phyloP scores from a whole-genome alignment of 2,329 filamentous ascomycete genomes.

The Clonostachys chloroleuca region DNA sequence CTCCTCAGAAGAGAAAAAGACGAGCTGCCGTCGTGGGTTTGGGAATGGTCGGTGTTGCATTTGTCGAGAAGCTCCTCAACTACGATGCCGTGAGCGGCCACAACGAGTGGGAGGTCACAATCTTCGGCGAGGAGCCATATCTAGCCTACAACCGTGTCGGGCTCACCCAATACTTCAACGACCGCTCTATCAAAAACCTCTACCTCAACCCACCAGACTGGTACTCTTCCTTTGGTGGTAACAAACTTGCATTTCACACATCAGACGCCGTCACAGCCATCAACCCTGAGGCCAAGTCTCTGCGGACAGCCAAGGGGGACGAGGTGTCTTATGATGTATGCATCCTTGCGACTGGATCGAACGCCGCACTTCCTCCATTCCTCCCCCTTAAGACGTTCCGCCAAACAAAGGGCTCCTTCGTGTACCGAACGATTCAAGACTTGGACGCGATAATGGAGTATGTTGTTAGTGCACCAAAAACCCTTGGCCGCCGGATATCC shows the following conservation, averaged over 20 bases:
- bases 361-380: constrained; percentile 43
- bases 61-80: constrained; percentile 88
- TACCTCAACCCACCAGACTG: constrained; percentile 83
- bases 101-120: constrained; percentile 70
- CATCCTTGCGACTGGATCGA: constrained; percentile 81
- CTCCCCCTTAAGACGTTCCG: constrained; percentile 51
- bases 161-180: constrained; percentile 83
- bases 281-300: constrained; percentile 56
- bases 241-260: not conserved
- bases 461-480: not conserved
- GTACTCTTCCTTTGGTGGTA: constrained; percentile 19
- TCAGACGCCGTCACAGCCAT: constrained; percentile 53
- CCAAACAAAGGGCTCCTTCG: constrained; percentile 79
- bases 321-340: constrained; percentile 73
- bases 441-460: constrained; percentile 64
- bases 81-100: constrained; percentile 64
- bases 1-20: not conserved
- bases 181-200: constrained; percentile 77
- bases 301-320: constrained; percentile 67
- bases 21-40: constrained; percentile 70
- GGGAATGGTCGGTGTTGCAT: constrained; percentile 88
- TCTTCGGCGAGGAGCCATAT: constrained; percentile 85
- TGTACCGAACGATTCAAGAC: constrained; percentile 84
- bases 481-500: constrained; percentile 24
- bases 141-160: constrained; percentile 90